These are phyloP conservation scores for Cadophora luteo-olivacea DNA, from an alignment of 2,329 filamentous ascomycete genomes.

Conservation along the genomic window DNA sequence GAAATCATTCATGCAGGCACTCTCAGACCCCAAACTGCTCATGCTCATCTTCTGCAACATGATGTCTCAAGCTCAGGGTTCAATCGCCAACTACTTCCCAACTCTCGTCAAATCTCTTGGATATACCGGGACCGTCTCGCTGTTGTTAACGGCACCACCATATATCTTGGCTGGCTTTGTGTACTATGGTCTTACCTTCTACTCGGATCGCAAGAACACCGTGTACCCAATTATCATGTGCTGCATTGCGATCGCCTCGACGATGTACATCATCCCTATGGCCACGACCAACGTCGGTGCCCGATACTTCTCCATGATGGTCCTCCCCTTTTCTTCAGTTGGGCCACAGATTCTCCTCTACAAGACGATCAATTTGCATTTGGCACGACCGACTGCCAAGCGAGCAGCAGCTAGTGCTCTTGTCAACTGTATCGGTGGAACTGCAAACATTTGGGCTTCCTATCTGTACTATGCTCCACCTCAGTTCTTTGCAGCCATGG, in stretches of 20 bases:
- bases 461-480: conserved; percentile 48
- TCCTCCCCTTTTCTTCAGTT: conserved; percentile 49
- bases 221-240: conserved; percentile 46
- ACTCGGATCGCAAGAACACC: conserved; percentile 48
- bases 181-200: conserved; percentile 46
- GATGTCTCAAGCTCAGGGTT: conserved; percentile 48
- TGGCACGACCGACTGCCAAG: conserved; percentile 51
- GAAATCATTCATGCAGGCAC: conserved; percentile 41
- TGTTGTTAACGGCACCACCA: conserved; percentile 55
- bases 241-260: conserved; percentile 45
- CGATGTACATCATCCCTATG: conserved; percentile 49
- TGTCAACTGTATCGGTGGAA: conserved; percentile 49
- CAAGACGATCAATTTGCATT: conserved; percentile 51
- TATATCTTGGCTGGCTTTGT: conserved; percentile 50
- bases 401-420: conserved; percentile 50
- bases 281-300: conserved; percentile 47
- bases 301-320: conserved; percentile 52
- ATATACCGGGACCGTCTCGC: conserved; percentile 48
- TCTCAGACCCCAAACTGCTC: conserved; percentile 48
- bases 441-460: conserved; percentile 46
- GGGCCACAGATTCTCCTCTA: conserved; percentile 50
- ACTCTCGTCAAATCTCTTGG: conserved; percentile 46
- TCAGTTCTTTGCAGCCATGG: conserved; percentile 52
- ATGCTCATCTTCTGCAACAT: conserved; percentile 49
- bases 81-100: conserved; percentile 48